Conservation (phyloP, 2,329 filamentous ascomycete species). For the Emydomyces testavorans region DNA sequence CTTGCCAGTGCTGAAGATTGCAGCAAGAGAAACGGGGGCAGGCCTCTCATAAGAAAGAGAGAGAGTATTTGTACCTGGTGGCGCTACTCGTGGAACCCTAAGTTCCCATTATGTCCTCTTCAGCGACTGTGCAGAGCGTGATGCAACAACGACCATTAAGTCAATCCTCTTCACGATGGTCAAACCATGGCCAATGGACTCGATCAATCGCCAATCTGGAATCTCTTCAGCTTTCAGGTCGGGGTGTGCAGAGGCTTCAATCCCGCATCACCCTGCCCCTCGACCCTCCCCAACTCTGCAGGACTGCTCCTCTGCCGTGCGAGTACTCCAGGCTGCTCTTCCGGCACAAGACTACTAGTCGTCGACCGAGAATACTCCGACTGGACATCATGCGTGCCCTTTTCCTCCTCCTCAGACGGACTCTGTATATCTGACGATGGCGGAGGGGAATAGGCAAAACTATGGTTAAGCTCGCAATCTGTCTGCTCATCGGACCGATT, state of each 20-base stretch:
- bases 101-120: no score
- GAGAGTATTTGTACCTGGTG: no score
- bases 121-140: no score
- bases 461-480: conserved; percentile 21
- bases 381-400: conserved; percentile 12
- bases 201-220: not conserved
- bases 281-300: conserved; percentile 8
- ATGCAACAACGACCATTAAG: no score
- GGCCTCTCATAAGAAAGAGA: no score
- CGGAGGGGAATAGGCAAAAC: conserved; percentile 30
- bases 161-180: no score
- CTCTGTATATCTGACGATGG: conserved; percentile 22
- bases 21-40: not conserved
- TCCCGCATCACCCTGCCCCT: not conserved
- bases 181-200: no score
- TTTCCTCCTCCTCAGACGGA: conserved; percentile 18
- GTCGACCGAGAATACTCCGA: conserved; percentile 11
- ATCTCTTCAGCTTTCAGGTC: not conserved
- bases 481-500: conserved; percentile 7
- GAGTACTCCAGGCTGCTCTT: not conserved
- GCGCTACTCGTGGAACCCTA: no score
- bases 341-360: conserved; percentile 4
- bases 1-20: not conserved
- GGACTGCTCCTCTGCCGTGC: conserved; percentile 15
- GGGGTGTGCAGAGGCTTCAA: not conserved